Evolutionary conservation across 371 early-diverging fungal species (phyloP).

Genomic region (Catenaria anguillulae): DNA sequence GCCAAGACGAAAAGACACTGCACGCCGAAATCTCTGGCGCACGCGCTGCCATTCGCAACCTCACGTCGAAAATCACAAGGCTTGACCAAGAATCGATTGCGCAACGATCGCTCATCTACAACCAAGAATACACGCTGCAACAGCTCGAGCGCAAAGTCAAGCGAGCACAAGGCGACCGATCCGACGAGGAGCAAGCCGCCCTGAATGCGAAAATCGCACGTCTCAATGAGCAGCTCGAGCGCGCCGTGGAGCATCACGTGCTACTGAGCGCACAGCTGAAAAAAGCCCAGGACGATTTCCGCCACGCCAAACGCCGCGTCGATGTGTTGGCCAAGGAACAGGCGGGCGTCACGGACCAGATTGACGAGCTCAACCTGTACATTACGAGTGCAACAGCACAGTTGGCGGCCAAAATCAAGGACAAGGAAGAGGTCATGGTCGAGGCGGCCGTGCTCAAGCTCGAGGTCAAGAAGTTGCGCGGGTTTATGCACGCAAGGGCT

Average conservation of each 20-base stretch:
- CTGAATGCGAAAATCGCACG: conserved; percentile 25
- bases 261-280: conserved; percentile 32
- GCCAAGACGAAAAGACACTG: conserved; percentile 31
- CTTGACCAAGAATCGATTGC: conserved; percentile 32
- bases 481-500: conserved; percentile 27
- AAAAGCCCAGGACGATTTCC: conserved; percentile 32
- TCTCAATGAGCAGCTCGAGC: conserved; percentile 22
- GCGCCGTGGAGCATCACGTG: conserved; percentile 16
- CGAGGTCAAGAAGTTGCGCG: conserved; percentile 32
- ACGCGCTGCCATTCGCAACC: conserved; percentile 27
- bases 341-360: conserved; percentile 18
- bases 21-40: conserved; percentile 29
- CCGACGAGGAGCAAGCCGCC: conserved; percentile 36
- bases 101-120: conserved; percentile 34
- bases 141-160: conserved; percentile 41
- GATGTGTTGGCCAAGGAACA: conserved; percentile 26
- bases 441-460: conserved; percentile 35
- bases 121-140: conserved; percentile 38
- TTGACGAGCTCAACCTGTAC: conserved; percentile 35
- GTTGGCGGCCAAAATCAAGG: conserved; percentile 25
- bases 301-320: conserved; percentile 25
- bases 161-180: conserved; percentile 31
- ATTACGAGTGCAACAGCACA: conserved; percentile 33
- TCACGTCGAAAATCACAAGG: conserved; percentile 25
- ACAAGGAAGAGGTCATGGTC: conserved; percentile 43